A percentile compares a stretch with the other conserved stretches of the same genome.
Evolutionary conservation across 192 early-diverging fungal genomes (phyloP).

Genomic region (Backusella luteola): DNA sequence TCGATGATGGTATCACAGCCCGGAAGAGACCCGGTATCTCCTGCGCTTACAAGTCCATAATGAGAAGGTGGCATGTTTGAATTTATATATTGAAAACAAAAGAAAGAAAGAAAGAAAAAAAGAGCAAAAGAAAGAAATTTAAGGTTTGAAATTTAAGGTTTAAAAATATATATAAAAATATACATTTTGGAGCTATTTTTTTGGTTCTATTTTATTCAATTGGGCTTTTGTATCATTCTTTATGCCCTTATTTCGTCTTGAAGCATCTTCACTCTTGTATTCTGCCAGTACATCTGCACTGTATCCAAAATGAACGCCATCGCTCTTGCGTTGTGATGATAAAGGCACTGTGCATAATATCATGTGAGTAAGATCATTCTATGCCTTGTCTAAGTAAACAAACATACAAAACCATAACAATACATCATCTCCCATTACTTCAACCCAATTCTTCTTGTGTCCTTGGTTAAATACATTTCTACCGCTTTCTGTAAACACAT

Average conservation of each 20-base stretch:
- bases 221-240: background rate
- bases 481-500: slow-evolving; percentile 26
- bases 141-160: background rate
- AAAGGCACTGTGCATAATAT: slow-evolving; percentile 3
- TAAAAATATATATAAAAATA: background rate
- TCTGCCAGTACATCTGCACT: background rate
- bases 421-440: slow-evolving; percentile 46
- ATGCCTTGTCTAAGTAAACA: background rate
- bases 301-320: slow-evolving; percentile 16
- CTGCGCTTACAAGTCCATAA: background rate
- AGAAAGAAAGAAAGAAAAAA: background rate
- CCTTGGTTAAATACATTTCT: slow-evolving; percentile 46
- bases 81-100: background rate
- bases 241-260: background rate
- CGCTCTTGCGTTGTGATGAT: background rate
- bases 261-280: background rate
- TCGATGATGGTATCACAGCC: slow-evolving; percentile 17
- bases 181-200: background rate
- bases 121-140: background rate
- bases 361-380: background rate
- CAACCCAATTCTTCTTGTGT: slow-evolving; percentile 43
- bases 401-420: slow-evolving; percentile 54
- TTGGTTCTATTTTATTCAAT: background rate
- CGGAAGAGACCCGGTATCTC: background rate
- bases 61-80: background rate